Conservation (phyloP, 164 flowering plant species). For the Akebia trifoliata region DNA sequence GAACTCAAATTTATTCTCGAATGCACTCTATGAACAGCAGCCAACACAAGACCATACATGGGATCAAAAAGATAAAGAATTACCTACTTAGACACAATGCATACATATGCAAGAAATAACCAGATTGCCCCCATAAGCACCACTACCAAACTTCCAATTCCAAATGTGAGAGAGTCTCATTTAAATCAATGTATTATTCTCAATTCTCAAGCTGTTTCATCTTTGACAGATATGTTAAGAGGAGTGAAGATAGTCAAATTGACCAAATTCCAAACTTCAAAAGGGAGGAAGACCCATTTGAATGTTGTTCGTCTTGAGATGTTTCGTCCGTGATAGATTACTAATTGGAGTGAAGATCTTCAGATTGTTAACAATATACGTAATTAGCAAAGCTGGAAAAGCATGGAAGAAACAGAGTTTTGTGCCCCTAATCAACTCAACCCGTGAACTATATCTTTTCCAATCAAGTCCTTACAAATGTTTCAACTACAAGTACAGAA, state of each 20-base stretch:
- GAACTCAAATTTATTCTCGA: not conserved
- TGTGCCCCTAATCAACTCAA: not conserved
- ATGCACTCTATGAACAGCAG: not conserved
- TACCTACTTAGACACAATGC: not conserved
- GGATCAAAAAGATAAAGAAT: not conserved
- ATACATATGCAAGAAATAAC: not conserved
- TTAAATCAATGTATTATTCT: too few relatives aligned
- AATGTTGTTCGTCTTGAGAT: not conserved
- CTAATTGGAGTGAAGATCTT: not conserved
- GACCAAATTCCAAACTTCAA: not conserved
- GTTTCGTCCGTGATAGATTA: not conserved
- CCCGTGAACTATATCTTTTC: not conserved
- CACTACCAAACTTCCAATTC: not conserved
- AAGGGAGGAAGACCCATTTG: too few relatives aligned
- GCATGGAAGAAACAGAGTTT: too few relatives aligned
- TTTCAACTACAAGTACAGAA: too few relatives aligned
- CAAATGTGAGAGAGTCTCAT: too few relatives aligned
- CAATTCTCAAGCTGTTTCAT: slow-evolving; percentile 1
- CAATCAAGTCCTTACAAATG: too few relatives aligned
- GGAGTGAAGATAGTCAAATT: not conserved
- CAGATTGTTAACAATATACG: not conserved
- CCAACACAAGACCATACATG: not conserved
- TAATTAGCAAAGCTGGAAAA: not conserved
- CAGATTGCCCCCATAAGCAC: not conserved
- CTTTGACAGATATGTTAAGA: not conserved